Conservation (phyloP, 2,329 filamentous ascomycete species). For the Hansfordia pulvinata region DNA sequence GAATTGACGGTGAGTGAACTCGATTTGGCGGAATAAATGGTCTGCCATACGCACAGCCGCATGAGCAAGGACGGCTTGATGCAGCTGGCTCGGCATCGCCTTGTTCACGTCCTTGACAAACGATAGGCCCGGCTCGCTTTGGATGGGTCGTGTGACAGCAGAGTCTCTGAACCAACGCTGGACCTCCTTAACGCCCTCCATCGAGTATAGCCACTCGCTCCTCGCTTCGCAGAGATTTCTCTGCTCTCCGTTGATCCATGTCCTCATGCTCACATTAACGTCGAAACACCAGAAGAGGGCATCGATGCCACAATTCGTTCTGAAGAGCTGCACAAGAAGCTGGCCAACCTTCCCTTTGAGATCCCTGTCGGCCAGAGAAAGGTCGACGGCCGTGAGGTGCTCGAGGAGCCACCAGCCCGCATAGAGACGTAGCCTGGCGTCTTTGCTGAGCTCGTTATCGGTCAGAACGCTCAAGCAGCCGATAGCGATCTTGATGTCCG, state of each 20-base stretch:
- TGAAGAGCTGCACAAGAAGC: conserved; percentile 15
- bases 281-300: conserved; percentile 15
- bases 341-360: conserved; percentile 15
- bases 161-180: conserved; percentile 14
- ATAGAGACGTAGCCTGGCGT: conserved; percentile 10
- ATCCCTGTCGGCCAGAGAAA: conserved; percentile 12
- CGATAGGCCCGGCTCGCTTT: conserved; percentile 3
- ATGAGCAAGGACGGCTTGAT: conserved; percentile 9
- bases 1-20: conserved; percentile 15
- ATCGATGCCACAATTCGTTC: conserved; percentile 13
- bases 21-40: conserved; percentile 14
- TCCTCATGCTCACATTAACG: conserved; percentile 11
- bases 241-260: conserved; percentile 13
- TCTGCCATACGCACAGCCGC: conserved; percentile 13
- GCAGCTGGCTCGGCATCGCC: conserved; percentile 7
- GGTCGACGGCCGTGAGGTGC: conserved; percentile 13
- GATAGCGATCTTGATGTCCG: conserved; percentile 14
- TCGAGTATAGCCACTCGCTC: conserved; percentile 15
- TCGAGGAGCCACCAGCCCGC: conserved; percentile 13
- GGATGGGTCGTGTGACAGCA: conserved; percentile 11
- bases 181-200: conserved; percentile 10
- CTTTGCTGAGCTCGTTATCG: conserved; percentile 9
- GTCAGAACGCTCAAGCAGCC: conserved; percentile 14
- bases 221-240: conserved; percentile 7
- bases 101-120: conserved; percentile 10